phyloP scores from a whole-genome alignment of 225 moss, liverwort and hornwort genomes.

The Climacium dendroides region DNA sequence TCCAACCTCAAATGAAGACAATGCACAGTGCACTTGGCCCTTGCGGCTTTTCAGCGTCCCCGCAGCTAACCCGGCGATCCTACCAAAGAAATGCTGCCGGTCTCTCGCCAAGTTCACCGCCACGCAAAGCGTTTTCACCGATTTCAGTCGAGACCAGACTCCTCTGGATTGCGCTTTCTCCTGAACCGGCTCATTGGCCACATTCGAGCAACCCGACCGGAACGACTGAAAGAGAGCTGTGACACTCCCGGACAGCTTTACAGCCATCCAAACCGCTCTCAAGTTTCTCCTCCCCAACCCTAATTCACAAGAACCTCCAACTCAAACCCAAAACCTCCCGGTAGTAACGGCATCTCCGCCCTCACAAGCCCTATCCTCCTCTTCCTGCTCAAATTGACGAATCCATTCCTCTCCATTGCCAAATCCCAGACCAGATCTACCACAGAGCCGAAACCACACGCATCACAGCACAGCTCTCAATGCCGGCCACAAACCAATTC shows the following conservation, averaged over 20 bases:
- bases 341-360: not conserved
- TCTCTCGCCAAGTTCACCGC: not conserved
- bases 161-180: not conserved
- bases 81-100: conserved; percentile 16
- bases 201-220: not conserved
- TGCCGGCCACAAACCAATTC: not conserved
- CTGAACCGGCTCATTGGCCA: not conserved
- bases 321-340: not conserved
- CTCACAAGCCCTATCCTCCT: not conserved
- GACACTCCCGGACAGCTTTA: conserved; percentile 39
- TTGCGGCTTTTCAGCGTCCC: not conserved
- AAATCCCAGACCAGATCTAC: not conserved
- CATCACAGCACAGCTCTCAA: not conserved
- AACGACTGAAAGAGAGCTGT: conserved; percentile 26
- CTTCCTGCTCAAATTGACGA: not conserved
- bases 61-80: conserved; percentile 16
- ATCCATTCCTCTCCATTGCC: not conserved
- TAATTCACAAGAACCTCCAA: not conserved
- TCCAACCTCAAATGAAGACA: conserved; percentile 37
- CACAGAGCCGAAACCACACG: not conserved
- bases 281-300: not conserved
- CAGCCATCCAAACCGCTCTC: conserved; percentile 33
- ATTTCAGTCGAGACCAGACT: conserved; percentile 7
- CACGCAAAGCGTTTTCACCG: not conserved
- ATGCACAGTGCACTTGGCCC: conserved; percentile 15